Evolutionary conservation across 495 filamentous ascomycete genomes (phyloP), one percentile per base, ranked within the genome.

Genomic region (Gamarada debralockiae): DNA sequence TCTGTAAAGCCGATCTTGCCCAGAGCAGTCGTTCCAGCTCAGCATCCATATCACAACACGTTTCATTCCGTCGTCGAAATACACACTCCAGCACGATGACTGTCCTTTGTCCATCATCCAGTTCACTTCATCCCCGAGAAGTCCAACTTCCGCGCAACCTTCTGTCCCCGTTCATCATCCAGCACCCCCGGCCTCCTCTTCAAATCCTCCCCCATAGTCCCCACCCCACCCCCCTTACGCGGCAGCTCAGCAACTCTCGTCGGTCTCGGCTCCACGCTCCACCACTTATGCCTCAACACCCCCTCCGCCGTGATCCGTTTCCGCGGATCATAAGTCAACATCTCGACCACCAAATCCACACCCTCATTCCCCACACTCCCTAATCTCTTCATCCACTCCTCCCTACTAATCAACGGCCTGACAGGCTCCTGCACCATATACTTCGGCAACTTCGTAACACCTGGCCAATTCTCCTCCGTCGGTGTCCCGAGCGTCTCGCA

Each of bases 381-480:
- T 58, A 99, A 97, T 39, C 77, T 76, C 15, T 67, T 66, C 61
- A 84, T 69, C 67, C 85, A 95, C 52, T 85, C 80, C 9, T 89
- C 83, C 48, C 77, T 76, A 13, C 82, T 81, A 47, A 78, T 76
- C 12, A 90, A 62, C 12, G 90, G 87, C 22, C 76, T 63, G 22
- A 73, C 49, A 7, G 82, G 73, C 48, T 82, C 81, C 8, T 80
- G 72, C 7, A 86, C 73, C 0, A 79, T 76, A 63, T 90, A 98
- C 49, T 83, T 83, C n/a, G 83, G 82, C 18, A 99, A 71, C 57
- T 78, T 79, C 2, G 84, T 83, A 3, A 97, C 93, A 9, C 92
- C 93, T 0, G 93, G 91, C 95, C 95, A 99, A 62, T 90, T 92
- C 5, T 89, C 87, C 65, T 99, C 95, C 1, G 84, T 92, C 3